These are phyloP conservation scores for Calonectria ilicicola DNA, from an alignment of 2,329 filamentous ascomycete species.

Conservation along the genomic window DNA sequence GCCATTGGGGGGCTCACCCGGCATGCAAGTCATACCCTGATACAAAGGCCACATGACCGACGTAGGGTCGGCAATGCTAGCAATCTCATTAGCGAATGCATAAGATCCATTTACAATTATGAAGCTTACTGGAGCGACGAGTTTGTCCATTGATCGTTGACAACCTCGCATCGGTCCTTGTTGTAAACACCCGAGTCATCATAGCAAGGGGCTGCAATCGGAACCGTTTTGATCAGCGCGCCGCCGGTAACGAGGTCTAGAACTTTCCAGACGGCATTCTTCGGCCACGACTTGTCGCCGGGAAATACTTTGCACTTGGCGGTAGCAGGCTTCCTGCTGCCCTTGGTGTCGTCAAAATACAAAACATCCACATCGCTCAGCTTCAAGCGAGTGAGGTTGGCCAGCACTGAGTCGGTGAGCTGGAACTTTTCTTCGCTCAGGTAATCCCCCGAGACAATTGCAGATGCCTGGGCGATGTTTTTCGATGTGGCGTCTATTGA, in stretches of 20 bases:
- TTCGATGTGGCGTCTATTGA: conserved; percentile 19
- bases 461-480: conserved; percentile 21
- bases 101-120: neutral
- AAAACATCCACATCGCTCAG: conserved; percentile 20
- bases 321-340: neutral
- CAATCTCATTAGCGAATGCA: neutral
- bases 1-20: conserved; percentile 28
- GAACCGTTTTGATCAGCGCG: conserved; percentile 47
- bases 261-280: conserved; percentile 43
- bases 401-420: conserved; percentile 25
- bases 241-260: conserved; percentile 50
- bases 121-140: conserved; percentile 36
- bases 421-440: conserved; percentile 33
- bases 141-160: conserved; percentile 45
- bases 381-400: conserved; percentile 27
- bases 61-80: conserved; percentile 51
- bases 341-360: conserved; percentile 19
- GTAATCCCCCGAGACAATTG: conserved; percentile 27
- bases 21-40: conserved; percentile 52
- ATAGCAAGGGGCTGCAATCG: conserved; percentile 49
- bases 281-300: conserved; percentile 47
- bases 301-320: conserved; percentile 49
- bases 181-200: conserved; percentile 39
- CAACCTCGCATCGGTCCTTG: conserved; percentile 39
- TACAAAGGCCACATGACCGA: conserved; percentile 56